phyloP scores from a whole-genome alignment of 2,329 filamentous ascomycete species.

The Phialophora verrucosa region DNA sequence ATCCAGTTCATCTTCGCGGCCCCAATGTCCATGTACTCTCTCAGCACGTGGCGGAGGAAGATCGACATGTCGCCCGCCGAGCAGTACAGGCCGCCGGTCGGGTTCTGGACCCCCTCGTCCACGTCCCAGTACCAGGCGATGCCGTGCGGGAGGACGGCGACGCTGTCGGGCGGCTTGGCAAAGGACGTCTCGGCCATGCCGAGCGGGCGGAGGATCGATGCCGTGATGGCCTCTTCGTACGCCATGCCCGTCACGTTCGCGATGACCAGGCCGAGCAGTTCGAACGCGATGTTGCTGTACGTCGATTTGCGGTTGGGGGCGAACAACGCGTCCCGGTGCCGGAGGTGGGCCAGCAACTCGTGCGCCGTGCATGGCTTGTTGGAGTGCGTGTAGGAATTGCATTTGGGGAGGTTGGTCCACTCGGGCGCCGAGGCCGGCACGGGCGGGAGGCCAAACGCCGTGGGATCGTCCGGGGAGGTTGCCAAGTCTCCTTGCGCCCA shows the following conservation, averaged over 20 bases:
- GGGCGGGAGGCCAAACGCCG: slow-evolving; percentile 32
- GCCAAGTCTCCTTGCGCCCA: slow-evolving; percentile 39
- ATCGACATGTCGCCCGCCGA: slow-evolving; percentile 50
- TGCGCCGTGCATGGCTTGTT: slow-evolving; percentile 29
- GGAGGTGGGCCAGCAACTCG: slow-evolving; percentile 28
- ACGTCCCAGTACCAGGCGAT: slow-evolving; percentile 48
- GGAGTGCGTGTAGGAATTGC: slow-evolving; percentile 24
- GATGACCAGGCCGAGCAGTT: slow-evolving; percentile 41
- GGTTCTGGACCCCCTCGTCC: slow-evolving; percentile 50
- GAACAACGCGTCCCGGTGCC: slow-evolving; percentile 34
- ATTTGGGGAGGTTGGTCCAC: slow-evolving; percentile 24
- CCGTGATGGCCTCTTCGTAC: slow-evolving; percentile 40
- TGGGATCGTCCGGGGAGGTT: slow-evolving; percentile 19
- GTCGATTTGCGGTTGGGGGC: slow-evolving; percentile 39
- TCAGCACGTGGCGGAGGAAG: slow-evolving; percentile 52
- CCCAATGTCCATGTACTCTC: slow-evolving; percentile 48
- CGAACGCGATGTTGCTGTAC: slow-evolving; percentile 43
- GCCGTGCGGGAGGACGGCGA: slow-evolving; percentile 38
- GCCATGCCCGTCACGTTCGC: slow-evolving; percentile 40
- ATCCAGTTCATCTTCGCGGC: slow-evolving; percentile 51
- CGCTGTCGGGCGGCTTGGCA: slow-evolving; percentile 31
- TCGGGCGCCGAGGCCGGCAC: slow-evolving; percentile 10
- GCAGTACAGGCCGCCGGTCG: slow-evolving; percentile 53
- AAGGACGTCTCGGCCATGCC: slow-evolving; percentile 33
- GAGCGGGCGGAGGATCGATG: slow-evolving; percentile 35